Evolutionary conservation across 805 yeast species (phyloP), one percentile per base, ranked within the genome.

Genomic region (Dipodascopsis uninucleata): DNA sequence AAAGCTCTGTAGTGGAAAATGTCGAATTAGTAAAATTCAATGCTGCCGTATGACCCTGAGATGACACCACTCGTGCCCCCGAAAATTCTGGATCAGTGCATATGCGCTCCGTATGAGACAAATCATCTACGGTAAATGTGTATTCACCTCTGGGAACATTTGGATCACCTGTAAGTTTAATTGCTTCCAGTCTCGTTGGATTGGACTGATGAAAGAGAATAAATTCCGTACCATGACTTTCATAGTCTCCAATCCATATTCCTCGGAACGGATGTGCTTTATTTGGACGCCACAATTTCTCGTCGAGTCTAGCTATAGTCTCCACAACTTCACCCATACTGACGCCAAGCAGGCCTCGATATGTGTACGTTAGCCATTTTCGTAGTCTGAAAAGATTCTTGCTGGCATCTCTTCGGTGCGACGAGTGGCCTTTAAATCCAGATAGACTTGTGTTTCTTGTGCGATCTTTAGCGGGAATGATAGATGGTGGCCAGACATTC

Each of bases 131-230:
- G n/a, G 43, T 36, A 35, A 61, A 58, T n/a, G 49, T 39, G 23
- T 38, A 29, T 40, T 59, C 64, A 5, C 62, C 63, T 5, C 63
- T 51, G 12, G 61, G 63, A 3, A 60, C 53, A 21, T 41, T 41
- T 8, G 47, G 49, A 18, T 50, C 55, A 1, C 55, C 61, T 0
- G 65, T 61, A n/a, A 61, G 43, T 35, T 59, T 58, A 31, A 59
- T 52, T 6, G 59, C 64, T 37, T 59, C 59, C 9, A 61, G 45
- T 20, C 57, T 39, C n/a, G 38, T 36, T n/a, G 48, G 31, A 10
- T 45, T 35, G 9, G 57, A 55, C 45, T 61, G 64, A 31, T 50
- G 55, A 24, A 59, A 47, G 14, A 60, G 43, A 1, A 55, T 9
- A 20, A 60, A 52, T 38, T 58, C 55, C 7, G 56, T 47, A 8